Evolutionary conservation across 345 rosid species (phyloP), one percentile per base, ranked within the genome.

Genomic region (Camelina hispida): DNA sequence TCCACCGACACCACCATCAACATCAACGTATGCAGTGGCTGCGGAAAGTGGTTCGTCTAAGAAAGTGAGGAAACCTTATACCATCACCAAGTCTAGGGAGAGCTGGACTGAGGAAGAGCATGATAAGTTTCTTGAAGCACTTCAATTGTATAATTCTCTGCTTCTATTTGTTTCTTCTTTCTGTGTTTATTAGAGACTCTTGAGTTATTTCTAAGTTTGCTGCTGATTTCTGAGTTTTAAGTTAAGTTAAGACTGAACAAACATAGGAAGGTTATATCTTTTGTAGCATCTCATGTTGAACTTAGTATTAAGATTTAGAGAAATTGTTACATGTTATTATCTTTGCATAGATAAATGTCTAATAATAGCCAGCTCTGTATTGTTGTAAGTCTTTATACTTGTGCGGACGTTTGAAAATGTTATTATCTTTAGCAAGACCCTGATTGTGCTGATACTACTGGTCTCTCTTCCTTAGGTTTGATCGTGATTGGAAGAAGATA

Each of bases 81-180:
- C 96, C n/a, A 90, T 94, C 78, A 94, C 98, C 78, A 94, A 94
- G 87, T 94, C 97, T 0, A 87, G 98, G 16, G 98, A 94, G 85
- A 94, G 93, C 81, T 94, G 98, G 98, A 86, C 97, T 5, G 98
- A 94, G 28, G 97, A 94, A 81, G 98, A 91, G 74, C 98, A 94
- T 73, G 98, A 91, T 84, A 94, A 90, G 89, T 94, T 94, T 80
- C 90, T 94, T 17, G 97, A 95, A 88, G 97, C 99, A 53, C 99
- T 95, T 81, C 97, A 90, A 68, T 73, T 92, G 99, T 95, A 83
- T 50, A 2, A 15, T n/a, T 73, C 66, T 57, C 56, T 59, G 7
- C n/a, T 54, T 75, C 58, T 59, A 0, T 10, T 51, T 18, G 1
- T 32, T 69, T 60, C 13, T 22, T 12, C 13, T 22, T 12, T 56